Evolutionary conservation across 1,284 basidiomycete genomes (phyloP).

Genomic region (Tilletia setariae): DNA sequence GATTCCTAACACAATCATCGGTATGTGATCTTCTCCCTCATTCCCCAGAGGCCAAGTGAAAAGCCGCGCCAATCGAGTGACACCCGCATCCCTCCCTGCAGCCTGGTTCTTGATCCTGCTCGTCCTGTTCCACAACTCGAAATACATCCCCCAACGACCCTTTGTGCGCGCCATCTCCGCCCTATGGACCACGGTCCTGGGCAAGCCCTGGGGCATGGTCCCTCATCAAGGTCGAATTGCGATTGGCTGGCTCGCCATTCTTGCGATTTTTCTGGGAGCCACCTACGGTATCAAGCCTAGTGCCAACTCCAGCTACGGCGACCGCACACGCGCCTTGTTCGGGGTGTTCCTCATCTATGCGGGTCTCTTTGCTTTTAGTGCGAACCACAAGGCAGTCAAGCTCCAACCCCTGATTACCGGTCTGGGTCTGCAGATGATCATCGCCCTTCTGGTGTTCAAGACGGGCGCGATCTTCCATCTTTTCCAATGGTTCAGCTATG

Average conservation of each 20-base stretch:
- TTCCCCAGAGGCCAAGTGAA: too few relatives aligned
- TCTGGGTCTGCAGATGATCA: slow-evolving; percentile 47
- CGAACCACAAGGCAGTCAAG: slow-evolving; percentile 36
- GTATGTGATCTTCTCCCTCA: neutral
- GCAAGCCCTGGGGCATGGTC: slow-evolving; percentile 38
- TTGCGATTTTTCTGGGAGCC: slow-evolving; percentile 40
- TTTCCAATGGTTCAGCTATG: slow-evolving; percentile 44
- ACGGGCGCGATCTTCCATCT: slow-evolving; percentile 42
- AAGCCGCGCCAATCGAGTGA: too few relatives aligned
- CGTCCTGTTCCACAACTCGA: slow-evolving; percentile 48
- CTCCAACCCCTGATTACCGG: slow-evolving; percentile 40
- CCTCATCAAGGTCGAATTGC: slow-evolving; percentile 35
- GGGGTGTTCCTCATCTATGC: slow-evolving; percentile 45
- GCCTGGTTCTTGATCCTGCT: slow-evolving; percentile 48
- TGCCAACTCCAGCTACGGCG: slow-evolving; percentile 32
- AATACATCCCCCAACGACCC: slow-evolving; percentile 43
- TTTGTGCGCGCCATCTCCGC: slow-evolving; percentile 31
- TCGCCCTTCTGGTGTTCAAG: slow-evolving; percentile 49
- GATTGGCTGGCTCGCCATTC: slow-evolving; percentile 39
- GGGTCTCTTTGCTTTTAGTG: slow-evolving; percentile 35
- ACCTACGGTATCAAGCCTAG: slow-evolving; percentile 44
- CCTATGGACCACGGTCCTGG: slow-evolving; percentile 29
- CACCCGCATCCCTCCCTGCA: neutral
- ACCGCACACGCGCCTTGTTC: slow-evolving; percentile 40
- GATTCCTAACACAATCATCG: slow-evolving; percentile 21